A percentile compares a stretch with the other conserved stretches of the same genome.
phyloP scores from a whole-genome alignment of 2,329 filamentous ascomycete species.

The Hypoxylon sp. region DNA sequence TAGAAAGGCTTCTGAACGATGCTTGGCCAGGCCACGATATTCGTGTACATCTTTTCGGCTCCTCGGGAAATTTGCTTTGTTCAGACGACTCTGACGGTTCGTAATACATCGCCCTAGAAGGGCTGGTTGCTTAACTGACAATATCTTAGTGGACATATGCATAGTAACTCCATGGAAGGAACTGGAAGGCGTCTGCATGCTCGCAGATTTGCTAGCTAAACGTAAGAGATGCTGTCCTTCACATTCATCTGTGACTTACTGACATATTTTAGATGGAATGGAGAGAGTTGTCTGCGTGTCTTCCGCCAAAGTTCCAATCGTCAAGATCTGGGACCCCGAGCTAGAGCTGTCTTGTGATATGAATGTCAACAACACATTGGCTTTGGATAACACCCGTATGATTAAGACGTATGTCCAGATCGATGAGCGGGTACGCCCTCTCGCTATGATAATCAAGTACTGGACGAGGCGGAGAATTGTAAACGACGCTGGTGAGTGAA shows the following conservation, averaged over 20 bases:
- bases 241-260: slow-evolving; percentile 48
- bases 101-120: slow-evolving; percentile 52
- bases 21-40: slow-evolving; percentile 95
- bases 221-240: slow-evolving; percentile 70
- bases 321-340: slow-evolving; percentile 98
- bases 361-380: slow-evolving; percentile 98
- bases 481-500: slow-evolving; percentile 90
- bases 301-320: slow-evolving; percentile 95
- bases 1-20: slow-evolving; percentile 88
- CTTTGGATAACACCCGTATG: slow-evolving; percentile 97
- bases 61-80: slow-evolving; percentile 93
- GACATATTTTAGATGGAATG: slow-evolving; percentile 83
- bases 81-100: slow-evolving; percentile 96
- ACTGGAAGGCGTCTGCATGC: slow-evolving; percentile 89
- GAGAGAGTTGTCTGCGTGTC: slow-evolving; percentile 95
- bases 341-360: slow-evolving; percentile 92
- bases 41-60: slow-evolving; percentile 95
- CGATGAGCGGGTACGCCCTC: slow-evolving; percentile 88
- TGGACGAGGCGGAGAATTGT: slow-evolving; percentile 95
- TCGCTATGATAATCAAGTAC: slow-evolving; percentile 98
- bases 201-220: slow-evolving; percentile 87
- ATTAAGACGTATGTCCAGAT: slow-evolving; percentile 97
- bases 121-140: slow-evolving; percentile 52
- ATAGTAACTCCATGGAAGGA: slow-evolving; percentile 93
- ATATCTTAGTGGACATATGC: slow-evolving; percentile 87